Evolutionary conservation across 2,329 filamentous ascomycete genomes (phyloP).

Genomic region (Grosmannia clavigera): DNA sequence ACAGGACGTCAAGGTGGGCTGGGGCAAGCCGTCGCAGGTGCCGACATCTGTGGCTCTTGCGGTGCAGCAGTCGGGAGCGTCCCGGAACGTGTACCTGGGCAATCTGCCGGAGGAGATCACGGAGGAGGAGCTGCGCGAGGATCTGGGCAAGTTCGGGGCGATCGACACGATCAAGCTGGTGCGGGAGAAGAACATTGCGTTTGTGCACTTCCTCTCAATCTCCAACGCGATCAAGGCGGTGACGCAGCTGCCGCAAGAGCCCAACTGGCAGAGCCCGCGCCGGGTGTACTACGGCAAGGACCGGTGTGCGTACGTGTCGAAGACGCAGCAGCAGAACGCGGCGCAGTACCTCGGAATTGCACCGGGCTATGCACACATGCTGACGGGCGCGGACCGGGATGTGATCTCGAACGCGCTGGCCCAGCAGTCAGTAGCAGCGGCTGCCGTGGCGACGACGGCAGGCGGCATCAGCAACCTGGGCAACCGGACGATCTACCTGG

Average conservation of each 20-base stretch:
- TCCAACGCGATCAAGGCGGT: conserved; percentile 98
- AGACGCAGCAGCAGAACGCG: conserved; percentile 98
- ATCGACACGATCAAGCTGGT: conserved; percentile 98
- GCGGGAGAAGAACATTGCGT: conserved; percentile 93
- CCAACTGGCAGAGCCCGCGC: conserved; percentile 91
- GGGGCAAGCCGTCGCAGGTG: conserved; percentile 97
- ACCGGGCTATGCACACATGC: conserved; percentile 88
- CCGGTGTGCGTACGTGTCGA: conserved; percentile 94
- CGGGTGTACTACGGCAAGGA: conserved; percentile 99
- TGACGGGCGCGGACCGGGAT: conserved; percentile 92
- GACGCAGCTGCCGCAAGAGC: conserved; percentile 85
- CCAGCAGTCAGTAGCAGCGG: conserved; percentile 93
- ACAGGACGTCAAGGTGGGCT: conserved; percentile 98
- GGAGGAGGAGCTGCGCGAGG: conserved; percentile 87
- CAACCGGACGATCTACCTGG: conserved; percentile 93
- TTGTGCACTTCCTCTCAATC: conserved; percentile 94
- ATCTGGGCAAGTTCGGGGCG: conserved; percentile 88
- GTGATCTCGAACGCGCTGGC: conserved; percentile 92
- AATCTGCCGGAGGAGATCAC: conserved; percentile 82
- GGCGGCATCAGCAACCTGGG: conserved; percentile 96
- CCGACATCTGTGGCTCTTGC: conserved; percentile 95
- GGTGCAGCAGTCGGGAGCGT: conserved; percentile 93
- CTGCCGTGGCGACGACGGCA: conserved; percentile 89
- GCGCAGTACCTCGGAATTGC: conserved; percentile 96
- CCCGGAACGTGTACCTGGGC: conserved; percentile 91